Evolutionary conservation across 371 early-diverging fungal species (phyloP), one percentile per base, ranked within the genome.

Genomic region (Umbelopsis sp.): DNA sequence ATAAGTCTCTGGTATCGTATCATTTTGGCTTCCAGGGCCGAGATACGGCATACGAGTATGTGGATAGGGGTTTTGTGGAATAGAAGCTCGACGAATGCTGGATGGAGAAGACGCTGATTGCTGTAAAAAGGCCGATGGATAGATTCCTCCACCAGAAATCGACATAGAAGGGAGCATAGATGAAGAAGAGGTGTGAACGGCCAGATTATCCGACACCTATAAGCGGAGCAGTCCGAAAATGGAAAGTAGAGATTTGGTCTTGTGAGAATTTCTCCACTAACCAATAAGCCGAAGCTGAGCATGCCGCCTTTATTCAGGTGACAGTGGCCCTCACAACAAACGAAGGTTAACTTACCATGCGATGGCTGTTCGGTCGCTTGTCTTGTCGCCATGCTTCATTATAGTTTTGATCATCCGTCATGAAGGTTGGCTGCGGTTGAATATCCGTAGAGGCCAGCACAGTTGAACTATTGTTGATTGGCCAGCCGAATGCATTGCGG

Each of bases 141-240:
- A 57, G 32, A 57, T 35, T 14, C 41, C 41, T 41, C 57, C 57
- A 57, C 57, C 57, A 10, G 57, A 16, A 29, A 35, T 29, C 35
- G 57, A 57, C 35, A 57, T 29, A 7, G 57, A 57, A 11, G 57
- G 57, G 35, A 57, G 57, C 57, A 57, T 57, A 57, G 57, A 57
- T 57, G 57, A 57, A 57, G 57, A 57, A 57, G 57, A 57, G 57
- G 57, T 57, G 57, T 57, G 57, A 57, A 57, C 57, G 57, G 57
- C 35, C 57, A 57, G 57, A 35, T 57, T 57, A 57, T 57, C 57
- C 57, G 57, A 57, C 57, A 57, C 18, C 57, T 57, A 57, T 57
- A 57, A 57, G 57, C 57, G 57, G 57, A 35, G 35, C 32, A 29
- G 35, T 57, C 57, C 57, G 18, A 35, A 57, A 57, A 57, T 35